These are phyloP conservation scores for Pythium biforme DNA, from an alignment of 352 stramenopile genomes.

Conservation along the genomic window DNA sequence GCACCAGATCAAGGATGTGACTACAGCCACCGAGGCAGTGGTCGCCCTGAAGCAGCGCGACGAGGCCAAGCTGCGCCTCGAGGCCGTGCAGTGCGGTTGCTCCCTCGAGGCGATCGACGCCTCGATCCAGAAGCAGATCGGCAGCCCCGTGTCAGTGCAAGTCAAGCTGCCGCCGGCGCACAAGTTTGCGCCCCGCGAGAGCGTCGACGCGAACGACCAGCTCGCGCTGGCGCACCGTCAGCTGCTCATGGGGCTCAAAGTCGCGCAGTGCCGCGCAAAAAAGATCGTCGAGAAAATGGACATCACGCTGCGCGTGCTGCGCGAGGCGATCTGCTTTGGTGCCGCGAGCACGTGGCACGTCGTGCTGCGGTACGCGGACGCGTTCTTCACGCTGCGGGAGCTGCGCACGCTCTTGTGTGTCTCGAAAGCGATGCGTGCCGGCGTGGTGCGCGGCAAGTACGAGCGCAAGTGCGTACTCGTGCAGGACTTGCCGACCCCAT, in stretches of 20 bases:
- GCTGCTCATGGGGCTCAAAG: constrained; percentile 68
- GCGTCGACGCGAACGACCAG: constrained; percentile 62
- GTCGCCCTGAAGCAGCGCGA: constrained; percentile 39
- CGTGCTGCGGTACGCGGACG: constrained; percentile 20
- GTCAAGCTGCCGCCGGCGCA: constrained; percentile 53
- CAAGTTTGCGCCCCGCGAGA: constrained; percentile 62
- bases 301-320: constrained; percentile 44
- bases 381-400: constrained; percentile 51
- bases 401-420: constrained; percentile 36
- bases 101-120: constrained; percentile 48
- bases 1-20: constrained; percentile 42
- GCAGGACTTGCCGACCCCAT: constrained; percentile 3
- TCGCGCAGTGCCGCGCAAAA: constrained; percentile 55
- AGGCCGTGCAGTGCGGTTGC: constrained; percentile 45
- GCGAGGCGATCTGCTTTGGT: constrained; percentile 39
- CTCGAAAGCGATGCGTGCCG: constrained; percentile 31
- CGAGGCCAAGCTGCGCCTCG: constrained; percentile 40
- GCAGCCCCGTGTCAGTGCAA: constrained; percentile 32
- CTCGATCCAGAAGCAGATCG: constrained; percentile 41
- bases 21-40: constrained; percentile 34
- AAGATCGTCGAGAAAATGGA: constrained; percentile 61
- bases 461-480: constrained; percentile 31
- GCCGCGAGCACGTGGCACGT: constrained; percentile 28
- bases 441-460: constrained; percentile 29
- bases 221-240: constrained; percentile 61